phyloP scores from a whole-genome alignment of 257 asterid genomes.

The Nicotiana benthamiana region DNA sequence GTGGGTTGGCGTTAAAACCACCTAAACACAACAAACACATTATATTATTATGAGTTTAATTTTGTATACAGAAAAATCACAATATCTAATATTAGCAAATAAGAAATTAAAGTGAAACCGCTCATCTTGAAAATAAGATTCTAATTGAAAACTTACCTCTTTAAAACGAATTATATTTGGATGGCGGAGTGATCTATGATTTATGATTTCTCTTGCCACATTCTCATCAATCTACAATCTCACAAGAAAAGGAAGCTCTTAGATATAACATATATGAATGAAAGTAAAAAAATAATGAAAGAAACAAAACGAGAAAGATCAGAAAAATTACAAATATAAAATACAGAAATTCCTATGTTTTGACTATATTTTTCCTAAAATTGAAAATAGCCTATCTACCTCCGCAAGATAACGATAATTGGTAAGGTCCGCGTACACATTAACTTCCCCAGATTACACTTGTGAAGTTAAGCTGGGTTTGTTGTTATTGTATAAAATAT shows the following conservation, averaged over 20 bases:
- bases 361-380: too few relatives aligned
- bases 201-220: slow-evolving; percentile 65
- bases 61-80: too few relatives aligned
- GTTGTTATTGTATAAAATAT: too few relatives aligned
- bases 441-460: too few relatives aligned
- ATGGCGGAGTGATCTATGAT: slow-evolving; percentile 68
- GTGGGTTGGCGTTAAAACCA: slow-evolving; percentile 18
- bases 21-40: neutral
- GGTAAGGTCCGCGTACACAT: too few relatives aligned
- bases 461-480: too few relatives aligned
- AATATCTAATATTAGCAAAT: too few relatives aligned
- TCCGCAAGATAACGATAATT: too few relatives aligned
- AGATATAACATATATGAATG: neutral
- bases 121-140: too few relatives aligned
- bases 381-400: too few relatives aligned
- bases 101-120: too few relatives aligned
- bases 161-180: slow-evolving; percentile 75
- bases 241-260: neutral
- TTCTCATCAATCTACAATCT: slow-evolving; percentile 60
- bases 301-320: neutral
- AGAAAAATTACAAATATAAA: neutral
- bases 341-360: too few relatives aligned
- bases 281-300: neutral
- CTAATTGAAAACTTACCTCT: slow-evolving; percentile 27
- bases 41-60: neutral